Evolutionary conservation across 257 asterid species (phyloP), one percentile per base, ranked within the genome.

Genomic region (Plantago ovata): DNA sequence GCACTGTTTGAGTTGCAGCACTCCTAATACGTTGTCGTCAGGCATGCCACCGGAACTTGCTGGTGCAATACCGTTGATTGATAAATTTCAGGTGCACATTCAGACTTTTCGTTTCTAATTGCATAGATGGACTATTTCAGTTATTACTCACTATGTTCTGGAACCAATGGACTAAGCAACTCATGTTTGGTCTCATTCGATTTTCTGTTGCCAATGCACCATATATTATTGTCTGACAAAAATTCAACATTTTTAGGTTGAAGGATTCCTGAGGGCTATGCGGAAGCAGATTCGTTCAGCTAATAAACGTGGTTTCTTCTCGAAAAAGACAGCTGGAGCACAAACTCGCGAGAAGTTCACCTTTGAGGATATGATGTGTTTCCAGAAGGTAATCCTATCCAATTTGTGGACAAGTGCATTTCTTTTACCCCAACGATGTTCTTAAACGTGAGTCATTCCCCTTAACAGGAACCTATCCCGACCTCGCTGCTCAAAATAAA

Each of bases 361-460:
- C 67, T 83, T 93, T 74, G 97, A 86, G 75, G 99, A 94, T 77
- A 94, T 94, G 99, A 72, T 94, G 36, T 84, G 94, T 68, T 94
- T 84, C 69, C 99, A 89, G 64, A 94, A 81, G 96, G 99, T 93
- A 72, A 66, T 57, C 40, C 39, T 22, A 16, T 67, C 53, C 58
- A 56, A 52, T 61, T 66, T 53, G 28, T 58, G 57, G 57, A 36
- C 24, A 3, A 39, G 47, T 68, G 21, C 16, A 60, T 15, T 47
- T 21, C 36, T 21, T 21, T 48, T 60, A 70, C 36, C 19, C 41
- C 32, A 38, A 38, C 18, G 23, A 51, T 39, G 48, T 49, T 62
- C 55, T 70, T 75, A 55, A 75, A 68, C 41, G 47, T 41, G 36
- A 63, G 51, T 71, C 65, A 19, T 64, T 24, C 45, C 66, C 40